Evolutionary conservation across 1,139 yeast species (phyloP).

Genomic region (Yamadazyma aaseri): DNA sequence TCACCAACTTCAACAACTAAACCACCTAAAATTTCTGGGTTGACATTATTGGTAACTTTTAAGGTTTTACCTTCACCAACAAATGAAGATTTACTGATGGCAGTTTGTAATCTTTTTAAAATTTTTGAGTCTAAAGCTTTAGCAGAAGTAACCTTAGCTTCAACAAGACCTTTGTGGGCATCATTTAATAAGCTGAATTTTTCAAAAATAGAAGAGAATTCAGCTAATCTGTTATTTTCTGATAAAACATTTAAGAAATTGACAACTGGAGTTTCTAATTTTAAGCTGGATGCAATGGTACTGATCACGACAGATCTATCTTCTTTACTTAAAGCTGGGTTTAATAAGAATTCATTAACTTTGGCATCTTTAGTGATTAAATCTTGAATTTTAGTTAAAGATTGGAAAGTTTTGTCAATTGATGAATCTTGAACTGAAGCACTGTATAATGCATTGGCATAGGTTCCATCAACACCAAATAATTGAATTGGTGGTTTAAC

Average conservation of each 20-base stretch:
- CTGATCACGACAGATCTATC: slow-evolving; percentile 76
- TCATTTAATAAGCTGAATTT: slow-evolving; percentile 80
- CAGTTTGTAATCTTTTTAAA: slow-evolving; percentile 74
- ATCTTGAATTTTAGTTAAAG: slow-evolving; percentile 58
- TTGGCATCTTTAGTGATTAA: slow-evolving; percentile 64
- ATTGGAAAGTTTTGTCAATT: slow-evolving; percentile 67
- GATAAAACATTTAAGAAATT: slow-evolving; percentile 86
- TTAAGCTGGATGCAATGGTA: slow-evolving; percentile 53
- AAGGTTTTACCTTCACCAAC: slow-evolving; percentile 87
- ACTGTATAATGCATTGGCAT: slow-evolving; percentile 91
- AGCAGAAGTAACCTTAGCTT: slow-evolving; percentile 91
- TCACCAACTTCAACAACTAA: slow-evolving; percentile 95
- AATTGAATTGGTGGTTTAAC: slow-evolving; percentile 90
- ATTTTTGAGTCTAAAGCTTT: slow-evolving; percentile 80
- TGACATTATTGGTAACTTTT: slow-evolving; percentile 76
- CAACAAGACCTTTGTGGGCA: slow-evolving; percentile 89
- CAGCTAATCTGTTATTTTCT: slow-evolving; percentile 88
- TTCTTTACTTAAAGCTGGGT: slow-evolving; percentile 79
- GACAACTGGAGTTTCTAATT: slow-evolving; percentile 70
- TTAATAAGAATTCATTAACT: slow-evolving; percentile 59
- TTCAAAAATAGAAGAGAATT: slow-evolving; percentile 63
- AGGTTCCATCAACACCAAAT: slow-evolving; percentile 94
- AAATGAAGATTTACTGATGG: slow-evolving; percentile 74
- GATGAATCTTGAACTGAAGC: slow-evolving; percentile 87
- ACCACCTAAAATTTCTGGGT: slow-evolving; percentile 95